Percentiles rank a stretch among this genome's conserved stretches.
Conservation (phyloP, 768 basidiomycete genomes). For the Kwoniella botswanensis region DNA sequence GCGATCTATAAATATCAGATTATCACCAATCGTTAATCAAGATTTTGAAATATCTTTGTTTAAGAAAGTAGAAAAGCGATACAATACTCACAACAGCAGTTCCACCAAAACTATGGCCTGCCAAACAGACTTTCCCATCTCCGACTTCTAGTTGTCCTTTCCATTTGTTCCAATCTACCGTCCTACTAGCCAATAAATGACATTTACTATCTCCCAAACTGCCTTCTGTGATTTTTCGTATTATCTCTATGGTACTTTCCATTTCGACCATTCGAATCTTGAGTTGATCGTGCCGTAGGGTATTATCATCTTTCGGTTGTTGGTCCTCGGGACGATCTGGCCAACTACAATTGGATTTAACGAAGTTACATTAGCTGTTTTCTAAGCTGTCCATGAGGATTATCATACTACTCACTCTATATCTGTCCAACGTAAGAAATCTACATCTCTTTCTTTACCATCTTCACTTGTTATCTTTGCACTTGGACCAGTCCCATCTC, state of each 20-base stretch:
- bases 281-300: conserved; percentile 28
- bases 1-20: conserved; percentile 17
- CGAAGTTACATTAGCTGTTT: too few relatives aligned
- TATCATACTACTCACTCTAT: conserved; percentile 22
- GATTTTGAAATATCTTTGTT: too few relatives aligned
- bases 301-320: conserved; percentile 29
- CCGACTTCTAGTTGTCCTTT: conserved; percentile 10
- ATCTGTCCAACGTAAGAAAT: conserved; percentile 30
- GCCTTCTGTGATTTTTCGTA: conserved; percentile 11
- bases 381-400: too few relatives aligned
- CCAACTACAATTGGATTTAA: conserved; percentile 13
- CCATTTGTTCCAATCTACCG: conserved; percentile 22
- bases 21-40: neutral
- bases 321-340: conserved; percentile 17
- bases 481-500: conserved; percentile 72
- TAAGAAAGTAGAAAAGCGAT: neutral
- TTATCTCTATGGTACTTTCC: conserved; percentile 14
- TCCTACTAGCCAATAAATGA: conserved; percentile 21
- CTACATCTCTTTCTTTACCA: conserved; percentile 24
- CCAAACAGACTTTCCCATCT: conserved; percentile 17
- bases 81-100: conserved; percentile 22
- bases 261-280: conserved; percentile 23
- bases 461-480: conserved; percentile 28
- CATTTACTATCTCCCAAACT: neutral
- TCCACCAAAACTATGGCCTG: conserved; percentile 29